Evolutionary conservation across 2,329 filamentous ascomycete species (phyloP).

Genomic region (Tolypocladium tundrense): DNA sequence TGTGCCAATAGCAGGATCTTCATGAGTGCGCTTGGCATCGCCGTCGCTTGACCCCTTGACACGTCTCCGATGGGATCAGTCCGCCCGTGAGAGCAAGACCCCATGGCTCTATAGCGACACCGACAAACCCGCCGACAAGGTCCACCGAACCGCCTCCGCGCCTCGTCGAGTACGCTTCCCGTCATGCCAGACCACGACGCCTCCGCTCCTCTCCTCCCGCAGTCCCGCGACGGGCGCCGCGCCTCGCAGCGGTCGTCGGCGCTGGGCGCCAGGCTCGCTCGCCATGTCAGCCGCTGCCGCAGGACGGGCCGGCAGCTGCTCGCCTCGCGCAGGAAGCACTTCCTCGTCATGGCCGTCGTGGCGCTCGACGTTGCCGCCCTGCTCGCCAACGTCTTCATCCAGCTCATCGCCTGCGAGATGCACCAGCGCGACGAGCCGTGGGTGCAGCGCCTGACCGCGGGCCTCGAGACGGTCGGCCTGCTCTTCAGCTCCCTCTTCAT

Average conservation of each 20-base stretch:
- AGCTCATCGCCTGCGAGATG: conserved; percentile 37
- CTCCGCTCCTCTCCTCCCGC: neutral
- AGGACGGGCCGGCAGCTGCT: conserved; percentile 12
- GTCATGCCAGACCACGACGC: neutral
- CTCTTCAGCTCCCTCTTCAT: conserved; percentile 56
- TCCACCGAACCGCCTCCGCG: neutral
- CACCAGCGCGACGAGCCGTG: conserved; percentile 27
- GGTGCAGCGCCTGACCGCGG: conserved; percentile 25
- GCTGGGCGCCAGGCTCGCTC: neutral
- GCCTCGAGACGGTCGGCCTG: conserved; percentile 41
- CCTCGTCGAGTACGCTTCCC: neutral
- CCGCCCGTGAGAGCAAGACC: neutral
- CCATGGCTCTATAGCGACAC: neutral
- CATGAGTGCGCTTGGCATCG: neutral
- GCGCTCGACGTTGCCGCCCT: conserved; percentile 34
- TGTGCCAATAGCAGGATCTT: neutral
- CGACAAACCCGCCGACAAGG: neutral
- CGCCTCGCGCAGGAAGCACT: conserved; percentile 32
- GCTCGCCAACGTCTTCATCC: conserved; percentile 36
- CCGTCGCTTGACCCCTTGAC: neutral
- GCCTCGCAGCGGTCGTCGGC: neutral
- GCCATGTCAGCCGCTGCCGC: conserved; percentile 1
- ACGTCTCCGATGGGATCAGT: too few species aligned
- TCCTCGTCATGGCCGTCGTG: conserved; percentile 31
- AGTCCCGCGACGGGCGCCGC: neutral